Evolutionary conservation across 2,329 filamentous ascomycete species (phyloP), one percentile per base, ranked within the genome.

Genomic region (Rutstroemia sydowiana): DNA sequence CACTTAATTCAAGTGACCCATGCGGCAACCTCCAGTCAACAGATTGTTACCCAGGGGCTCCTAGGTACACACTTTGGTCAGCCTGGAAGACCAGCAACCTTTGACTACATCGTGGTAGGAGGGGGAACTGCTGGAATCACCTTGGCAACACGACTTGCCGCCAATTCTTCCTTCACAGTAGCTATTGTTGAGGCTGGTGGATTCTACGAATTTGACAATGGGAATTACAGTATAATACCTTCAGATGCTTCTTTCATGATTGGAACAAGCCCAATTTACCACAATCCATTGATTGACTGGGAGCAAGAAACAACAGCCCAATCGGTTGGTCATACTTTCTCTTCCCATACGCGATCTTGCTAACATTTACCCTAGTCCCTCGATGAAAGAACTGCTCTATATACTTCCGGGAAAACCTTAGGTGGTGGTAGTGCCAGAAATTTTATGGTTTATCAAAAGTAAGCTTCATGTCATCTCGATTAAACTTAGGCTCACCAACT

Each of bases 101-200:
- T 53, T 58, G 71, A 75, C 58, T 74, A 72, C 52, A 56, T 74
- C 31, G 59, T 75, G n/a, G 68, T 73, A 5, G 72, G 73, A 6
- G 72, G 71, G 3, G 72, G 73, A 4, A 73, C 72, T 0, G 66
- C 71, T 5, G 72, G 73, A 5, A 64, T 73, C 5, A 66, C 69
- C 1, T 62, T 74, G 16, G 73, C 71, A 4, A 63, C 63, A 23
- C 66, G 71, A 5, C 63, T 75, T n/a, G 45, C 88, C 23, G 79
- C 88, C 68, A 91, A 92, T 68, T 75, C 45, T 6, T 18, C 30
- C 3, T 37, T 53, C 13, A 55, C 34, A 28, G 55, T 60, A 21
- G 57, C 55, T 16, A 53, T 58, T 1, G 43, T 60, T 7, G 55
- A 60, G 45, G 57, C 55, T 5, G 58, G 55, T 1, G 39, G 14